A percentile compares a stretch with the other conserved stretches of the same genome.
phyloP scores from a whole-genome alignment of 2,329 filamentous ascomycete species.

The Sporothrix sp. region DNA sequence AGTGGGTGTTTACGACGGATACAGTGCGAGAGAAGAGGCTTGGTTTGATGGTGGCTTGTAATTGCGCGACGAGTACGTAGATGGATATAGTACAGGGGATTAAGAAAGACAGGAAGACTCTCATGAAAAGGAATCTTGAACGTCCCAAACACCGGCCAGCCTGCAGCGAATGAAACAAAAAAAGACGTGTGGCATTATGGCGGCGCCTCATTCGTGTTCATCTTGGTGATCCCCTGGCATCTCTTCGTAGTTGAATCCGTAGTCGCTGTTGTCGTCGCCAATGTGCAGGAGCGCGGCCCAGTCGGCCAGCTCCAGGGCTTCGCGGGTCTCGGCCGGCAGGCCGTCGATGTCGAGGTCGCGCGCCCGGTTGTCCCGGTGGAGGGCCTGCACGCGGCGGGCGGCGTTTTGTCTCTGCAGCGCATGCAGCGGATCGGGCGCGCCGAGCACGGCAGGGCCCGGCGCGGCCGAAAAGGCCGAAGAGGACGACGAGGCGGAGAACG shows the following conservation, averaged over 20 bases:
- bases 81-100: no score
- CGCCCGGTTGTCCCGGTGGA: conserved; percentile 9
- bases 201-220: no score
- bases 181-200: no score
- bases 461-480: no score
- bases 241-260: conserved; percentile 20
- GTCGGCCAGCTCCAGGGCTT: conserved; percentile 17
- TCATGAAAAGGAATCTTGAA: no score
- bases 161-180: no score
- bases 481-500: neutral
- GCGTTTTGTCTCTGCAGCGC: neutral
- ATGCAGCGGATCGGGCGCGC: neutral
- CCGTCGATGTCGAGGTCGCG: conserved; percentile 12
- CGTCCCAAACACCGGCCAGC: no score
- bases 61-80: no score
- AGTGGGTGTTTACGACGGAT: no score
- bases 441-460: neutral
- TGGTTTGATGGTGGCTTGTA: no score
- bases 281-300: conserved; percentile 14
- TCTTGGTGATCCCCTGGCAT: neutral
- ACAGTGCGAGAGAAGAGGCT: no score
- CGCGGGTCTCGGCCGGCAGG: conserved; percentile 16
- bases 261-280: conserved; percentile 13
- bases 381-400: neutral
- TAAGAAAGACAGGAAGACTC: no score